phyloP scores from a whole-genome alignment of 2,329 filamentous ascomycete species.

The Pleomassaria siparia region DNA sequence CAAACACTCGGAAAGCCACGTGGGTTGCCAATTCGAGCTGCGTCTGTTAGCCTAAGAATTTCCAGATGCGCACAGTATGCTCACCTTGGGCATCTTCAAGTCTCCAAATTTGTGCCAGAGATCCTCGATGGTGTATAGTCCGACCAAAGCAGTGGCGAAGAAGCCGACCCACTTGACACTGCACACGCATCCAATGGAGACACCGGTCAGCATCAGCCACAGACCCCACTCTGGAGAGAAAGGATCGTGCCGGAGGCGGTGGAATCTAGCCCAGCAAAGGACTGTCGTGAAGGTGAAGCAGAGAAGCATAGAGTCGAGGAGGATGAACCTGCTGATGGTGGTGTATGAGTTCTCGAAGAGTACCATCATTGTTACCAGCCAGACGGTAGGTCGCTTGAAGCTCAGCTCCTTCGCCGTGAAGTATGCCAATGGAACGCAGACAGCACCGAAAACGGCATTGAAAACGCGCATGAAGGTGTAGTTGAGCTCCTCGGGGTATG shows the following conservation, averaged over 20 bases:
- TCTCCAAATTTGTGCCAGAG: constrained; percentile 98
- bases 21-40: constrained; percentile 72
- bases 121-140: constrained; percentile 93
- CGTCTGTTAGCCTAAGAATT: constrained; percentile 23
- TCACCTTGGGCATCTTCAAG: constrained; percentile 80
- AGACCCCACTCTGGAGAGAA: constrained; percentile 92
- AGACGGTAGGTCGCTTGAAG: constrained; percentile 82
- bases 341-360: constrained; percentile 99
- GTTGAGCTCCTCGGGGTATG: constrained; percentile 88
- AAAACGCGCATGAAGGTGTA: constrained; percentile 99
- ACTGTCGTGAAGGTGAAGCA: constrained; percentile 98
- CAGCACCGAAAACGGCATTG: constrained; percentile 90
- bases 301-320: constrained; percentile 96
- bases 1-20: constrained; percentile 75
- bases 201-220: constrained; percentile 89
- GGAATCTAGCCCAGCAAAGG: constrained; percentile 96
- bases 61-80: background rate
- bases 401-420: constrained; percentile 90
- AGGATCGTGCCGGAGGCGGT: constrained; percentile 79
- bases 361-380: constrained; percentile 95
- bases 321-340: constrained; percentile 96
- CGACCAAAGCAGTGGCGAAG: constrained; percentile 92
- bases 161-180: constrained; percentile 98
- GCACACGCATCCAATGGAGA: constrained; percentile 97
- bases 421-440: constrained; percentile 92